Base-by-base conservation (phyloP, 2,329 filamentous ascomycete species). In the Moelleriella libera region DNA sequence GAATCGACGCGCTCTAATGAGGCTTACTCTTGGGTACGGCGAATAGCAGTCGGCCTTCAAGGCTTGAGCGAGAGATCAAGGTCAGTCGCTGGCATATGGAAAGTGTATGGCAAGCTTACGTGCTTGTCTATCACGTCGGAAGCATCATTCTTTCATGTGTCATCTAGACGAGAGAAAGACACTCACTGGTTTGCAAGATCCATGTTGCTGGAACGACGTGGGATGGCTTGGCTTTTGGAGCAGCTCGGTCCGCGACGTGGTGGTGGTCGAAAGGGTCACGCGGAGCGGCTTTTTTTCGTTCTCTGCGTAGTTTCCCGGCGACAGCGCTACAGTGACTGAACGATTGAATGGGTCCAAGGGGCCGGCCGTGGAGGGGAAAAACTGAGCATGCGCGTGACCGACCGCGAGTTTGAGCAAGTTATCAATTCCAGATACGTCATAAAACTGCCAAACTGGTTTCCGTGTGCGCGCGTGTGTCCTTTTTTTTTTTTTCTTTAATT, bases 1-100 rank as follows among this genome's bases (percentile, higher is more conserved):
- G 21, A 21, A 21, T 21, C 21, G 21, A 21, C 12, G 34, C 12
- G 8, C 12, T 37, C 34, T 37, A 8, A 3, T 37, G 34, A 11
- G 40, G 3, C 85, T 72, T 71, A 89, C 88, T 98, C 72, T 98
- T 98, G 51, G 92, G 92, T n/a, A 98, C 87, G 52, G 92, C 92
- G 63, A 98, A 96, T 52, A 97, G 78, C 49, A 97, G 77, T 55
- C 92, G 85, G 61, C 90, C 89, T 74, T 92, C 88, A 63, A 96
- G 76, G 71, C 88, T 94, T 21, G 21, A 21, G 48, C 41, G 30
- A 30, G 47, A 32, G 14, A 41, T 12, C 34, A 39, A 8, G 9
- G 34, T 39, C 34, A 39, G 34, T 12, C 9, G 14, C 10, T 9
- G 40, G 40, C 9, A n/a, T 41, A n/a, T 21, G 40, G 11, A 12